Conservation (phyloP, 2,329 filamentous ascomycete genomes). For the Thielaviopsis cerberus region DNA sequence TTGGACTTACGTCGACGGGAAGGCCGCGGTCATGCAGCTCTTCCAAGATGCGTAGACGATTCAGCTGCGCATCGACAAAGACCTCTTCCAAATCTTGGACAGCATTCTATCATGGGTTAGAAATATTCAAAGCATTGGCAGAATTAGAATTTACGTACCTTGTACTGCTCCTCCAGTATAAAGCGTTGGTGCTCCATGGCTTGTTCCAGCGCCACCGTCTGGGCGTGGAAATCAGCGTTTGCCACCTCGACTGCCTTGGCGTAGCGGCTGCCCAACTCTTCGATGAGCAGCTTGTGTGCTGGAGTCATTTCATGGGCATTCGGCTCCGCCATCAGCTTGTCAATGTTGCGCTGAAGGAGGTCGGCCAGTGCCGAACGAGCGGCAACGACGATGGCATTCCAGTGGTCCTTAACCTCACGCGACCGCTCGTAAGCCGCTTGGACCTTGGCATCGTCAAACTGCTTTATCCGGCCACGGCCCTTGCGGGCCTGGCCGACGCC, state of each 20-base stretch:
- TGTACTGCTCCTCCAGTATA: constrained; percentile 12
- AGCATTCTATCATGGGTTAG: constrained; percentile 18
- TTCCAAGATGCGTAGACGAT: constrained; percentile 27
- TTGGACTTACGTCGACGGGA: constrained; percentile 30
- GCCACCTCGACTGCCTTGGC: constrained; percentile 14
- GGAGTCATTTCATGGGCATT: constrained; percentile 32
- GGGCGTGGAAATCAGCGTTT: constrained; percentile 13
- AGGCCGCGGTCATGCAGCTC: constrained; percentile 25
- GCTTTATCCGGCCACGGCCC: constrained; percentile 34
- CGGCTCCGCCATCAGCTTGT: constrained; percentile 36
- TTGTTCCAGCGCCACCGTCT: constrained; percentile 5
- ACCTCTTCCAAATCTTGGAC: constrained; percentile 22
- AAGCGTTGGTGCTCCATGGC: constrained; percentile 11
- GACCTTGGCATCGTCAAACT: constrained; percentile 33
- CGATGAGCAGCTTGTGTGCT: constrained; percentile 33
- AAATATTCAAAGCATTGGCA: neutral
- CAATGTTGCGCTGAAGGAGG: constrained; percentile 40
- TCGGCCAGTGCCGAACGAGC: constrained; percentile 48
- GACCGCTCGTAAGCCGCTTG: constrained; percentile 45
- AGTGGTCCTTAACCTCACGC: constrained; percentile 46
- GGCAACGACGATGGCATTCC: constrained; percentile 41
- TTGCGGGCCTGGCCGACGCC: constrained; percentile 10
- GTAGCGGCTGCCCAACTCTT: constrained; percentile 31
- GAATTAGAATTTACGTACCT: constrained; percentile 11
- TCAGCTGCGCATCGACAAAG: constrained; percentile 28